Evolutionary conservation across 805 yeast species (phyloP), one percentile per base, ranked within the genome.

Genomic region (Suhomyces canberraensis): DNA sequence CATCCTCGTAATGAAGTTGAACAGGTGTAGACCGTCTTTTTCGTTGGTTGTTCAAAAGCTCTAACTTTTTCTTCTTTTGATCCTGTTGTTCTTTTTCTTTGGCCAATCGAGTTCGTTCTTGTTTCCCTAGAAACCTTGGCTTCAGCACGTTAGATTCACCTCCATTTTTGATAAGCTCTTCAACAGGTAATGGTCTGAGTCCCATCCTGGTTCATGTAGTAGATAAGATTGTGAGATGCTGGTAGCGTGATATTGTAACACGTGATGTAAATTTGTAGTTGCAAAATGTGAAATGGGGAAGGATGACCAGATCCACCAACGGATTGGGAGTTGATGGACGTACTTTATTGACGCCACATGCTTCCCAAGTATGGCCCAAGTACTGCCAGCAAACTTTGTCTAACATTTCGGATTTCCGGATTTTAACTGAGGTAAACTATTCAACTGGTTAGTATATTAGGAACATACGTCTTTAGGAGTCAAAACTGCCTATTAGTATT

Each of bases 171-270:
- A 56, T 16, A 19, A 58, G 38, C 5, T 56, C 55, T 9, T 56
- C 58, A 1, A 54, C 48, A 13, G 64, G 50, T 16, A 47, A 35
- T 2, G 62, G 63, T 35, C 63, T 43, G 20, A 31, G 40, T 21
- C 48, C 37, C 60, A 54, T 56, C 14, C 13, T 24, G 9, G 14
- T 24, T 8, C 8, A 20, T n/a, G n/a, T n/a, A n/a, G n/a, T n/a
- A n/a, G n/a, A n/a, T n/a, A n/a, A n/a, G n/a, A n/a, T n/a, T n/a
- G 9, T 20, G 22, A 20, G 22, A 7, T 20, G 22, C 22, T 20
- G 22, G 22, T 20, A 7, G 9, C 9, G 22, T n/a, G 22, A 20
- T 20, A 20, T 7, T 7, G 22, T 20, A 9, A 7, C 22, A 20
- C 22, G 22, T 20, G 22, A 20, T 9, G 9, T 20, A 20, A n/a